Conservation (phyloP, 805 yeast species). For the Candida xiaguanensis region DNA sequence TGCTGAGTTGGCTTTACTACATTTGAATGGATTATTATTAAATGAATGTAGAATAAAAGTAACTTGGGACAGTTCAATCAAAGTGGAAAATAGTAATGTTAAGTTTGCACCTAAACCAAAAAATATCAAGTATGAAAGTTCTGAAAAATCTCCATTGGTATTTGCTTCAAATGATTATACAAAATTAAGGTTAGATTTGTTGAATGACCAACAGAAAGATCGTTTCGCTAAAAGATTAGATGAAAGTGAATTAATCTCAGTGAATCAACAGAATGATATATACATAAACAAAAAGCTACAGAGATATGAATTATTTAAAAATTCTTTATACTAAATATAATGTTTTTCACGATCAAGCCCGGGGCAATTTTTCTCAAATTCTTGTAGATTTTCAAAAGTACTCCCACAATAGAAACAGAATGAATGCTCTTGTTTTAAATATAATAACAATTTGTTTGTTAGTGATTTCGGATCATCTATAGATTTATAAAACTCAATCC, state of each 20-base stretch:
- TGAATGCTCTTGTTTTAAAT: conserved; percentile 34
- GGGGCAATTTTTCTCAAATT: conserved; percentile 45
- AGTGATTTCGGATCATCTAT: conserved; percentile 18
- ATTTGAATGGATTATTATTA: conserved; percentile 26
- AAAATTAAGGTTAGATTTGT: conserved; percentile 18
- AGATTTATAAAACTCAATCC: not conserved
- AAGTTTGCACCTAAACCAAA: conserved; percentile 4
- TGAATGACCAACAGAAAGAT: conserved; percentile 10
- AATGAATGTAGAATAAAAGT: conserved; percentile 26
- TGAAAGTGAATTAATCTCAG: conserved; percentile 15
- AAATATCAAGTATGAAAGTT: conserved; percentile 11
- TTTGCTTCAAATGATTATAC: conserved; percentile 15
- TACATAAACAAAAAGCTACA: conserved; percentile 14
- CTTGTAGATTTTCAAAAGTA: conserved; percentile 30
- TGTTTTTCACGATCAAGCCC: conserved; percentile 47
- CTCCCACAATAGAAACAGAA: conserved; percentile 54
- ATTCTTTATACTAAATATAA: conserved; percentile 7
- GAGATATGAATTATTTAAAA: conserved; percentile 11
- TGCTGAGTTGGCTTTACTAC: conserved; percentile 37
- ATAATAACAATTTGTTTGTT: conserved; percentile 29
- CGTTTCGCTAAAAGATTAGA: conserved; percentile 9
- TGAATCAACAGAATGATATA: conserved; percentile 15
- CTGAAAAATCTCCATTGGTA: conserved; percentile 15
- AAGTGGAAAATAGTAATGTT: not conserved
- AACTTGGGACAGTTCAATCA: conserved; percentile 28